Conservation (phyloP, 2,329 filamentous ascomycete species). For the Monosporascus ibericus region DNA sequence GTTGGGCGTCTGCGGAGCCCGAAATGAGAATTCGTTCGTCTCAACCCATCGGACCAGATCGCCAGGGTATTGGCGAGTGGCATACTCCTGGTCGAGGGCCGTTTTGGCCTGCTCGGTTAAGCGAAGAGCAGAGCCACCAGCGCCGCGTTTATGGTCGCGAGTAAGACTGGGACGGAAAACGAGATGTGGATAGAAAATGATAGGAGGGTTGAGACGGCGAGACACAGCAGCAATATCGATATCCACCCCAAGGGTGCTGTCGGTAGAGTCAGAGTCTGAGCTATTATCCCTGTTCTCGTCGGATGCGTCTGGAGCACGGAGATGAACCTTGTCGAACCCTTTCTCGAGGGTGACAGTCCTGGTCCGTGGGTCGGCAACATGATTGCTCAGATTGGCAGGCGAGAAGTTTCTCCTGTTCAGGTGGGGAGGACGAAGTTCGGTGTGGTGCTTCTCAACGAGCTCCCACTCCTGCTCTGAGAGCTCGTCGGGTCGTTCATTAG, state of each 20-base stretch:
- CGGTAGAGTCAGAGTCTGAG: slow-evolving; percentile 5
- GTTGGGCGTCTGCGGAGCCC: neutral
- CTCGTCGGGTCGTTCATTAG: neutral
- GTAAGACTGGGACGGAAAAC: too few relatives aligned
- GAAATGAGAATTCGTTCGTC: slow-evolving; percentile 2
- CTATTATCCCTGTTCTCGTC: slow-evolving; percentile 5
- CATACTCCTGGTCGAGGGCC: slow-evolving; percentile 8
- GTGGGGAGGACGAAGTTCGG: slow-evolving; percentile 11
- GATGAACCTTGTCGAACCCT: neutral
- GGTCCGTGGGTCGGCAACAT: slow-evolving; percentile 3
- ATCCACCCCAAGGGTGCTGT: slow-evolving; percentile 7
- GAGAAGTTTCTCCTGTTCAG: slow-evolving; percentile 14
- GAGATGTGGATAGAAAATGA: neutral
- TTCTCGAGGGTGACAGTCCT: neutral
- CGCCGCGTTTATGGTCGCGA: slow-evolving; percentile 2
- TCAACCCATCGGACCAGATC: slow-evolving; percentile 12
- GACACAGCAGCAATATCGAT: slow-evolving; percentile 2
- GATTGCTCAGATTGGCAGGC: slow-evolving; percentile 7
- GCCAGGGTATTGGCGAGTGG: slow-evolving; percentile 2
- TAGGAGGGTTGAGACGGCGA: neutral
- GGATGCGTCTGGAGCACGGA: neutral
- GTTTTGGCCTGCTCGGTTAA: slow-evolving; percentile 15
- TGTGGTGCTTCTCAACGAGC: slow-evolving; percentile 1
- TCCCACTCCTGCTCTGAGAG: slow-evolving; percentile 3
- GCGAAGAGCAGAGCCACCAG: slow-evolving; percentile 2